phyloP scores from a whole-genome alignment of 192 early-diverging fungal species.

The Coemansia sp. region DNA sequence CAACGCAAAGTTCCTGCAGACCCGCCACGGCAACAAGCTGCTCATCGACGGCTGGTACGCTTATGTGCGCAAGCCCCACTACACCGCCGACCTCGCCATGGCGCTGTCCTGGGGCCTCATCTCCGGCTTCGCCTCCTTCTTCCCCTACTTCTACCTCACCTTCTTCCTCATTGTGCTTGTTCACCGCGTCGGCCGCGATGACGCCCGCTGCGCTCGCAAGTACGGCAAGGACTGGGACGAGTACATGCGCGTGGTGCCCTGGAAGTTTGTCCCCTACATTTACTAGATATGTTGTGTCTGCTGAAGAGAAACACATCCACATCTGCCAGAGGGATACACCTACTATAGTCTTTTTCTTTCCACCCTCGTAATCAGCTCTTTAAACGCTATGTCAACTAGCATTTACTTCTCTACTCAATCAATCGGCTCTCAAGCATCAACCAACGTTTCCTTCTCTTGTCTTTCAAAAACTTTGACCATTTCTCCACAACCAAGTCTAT shows the following conservation, averaged over 20 bases:
- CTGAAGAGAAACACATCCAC: too few relatives aligned
- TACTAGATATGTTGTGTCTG: too few relatives aligned
- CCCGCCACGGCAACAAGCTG: slow-evolving; percentile 76
- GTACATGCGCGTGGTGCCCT: slow-evolving; percentile 81
- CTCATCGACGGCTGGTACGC: slow-evolving; percentile 94
- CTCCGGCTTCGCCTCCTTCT: slow-evolving; percentile 70
- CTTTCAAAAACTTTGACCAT: too few relatives aligned
- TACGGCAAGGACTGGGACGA: slow-evolving; percentile 94
- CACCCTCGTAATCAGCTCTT: too few relatives aligned
- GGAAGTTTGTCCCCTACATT: slow-evolving; percentile 81
- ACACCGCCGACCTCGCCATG: slow-evolving; percentile 94
- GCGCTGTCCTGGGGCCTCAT: slow-evolving; percentile 89
- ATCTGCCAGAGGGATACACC: too few relatives aligned
- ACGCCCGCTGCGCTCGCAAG: slow-evolving; percentile 83
- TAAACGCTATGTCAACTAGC: too few relatives aligned
- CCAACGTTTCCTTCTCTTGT: too few relatives aligned
- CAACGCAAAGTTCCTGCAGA: slow-evolving; percentile 86
- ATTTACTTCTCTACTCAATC: too few relatives aligned
- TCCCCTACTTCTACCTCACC: slow-evolving; percentile 93
- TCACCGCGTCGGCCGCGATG: slow-evolving; percentile 87
- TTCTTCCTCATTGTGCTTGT: slow-evolving; percentile 91
- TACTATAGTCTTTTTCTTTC: too few relatives aligned
- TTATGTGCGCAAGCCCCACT: slow-evolving; percentile 88
- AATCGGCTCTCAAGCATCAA: too few relatives aligned
- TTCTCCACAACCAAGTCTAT: too few relatives aligned